These are phyloP conservation scores for Blastobotrys persicus DNA, from an alignment of 1,139 yeast genomes.

Conservation along the genomic window DNA sequence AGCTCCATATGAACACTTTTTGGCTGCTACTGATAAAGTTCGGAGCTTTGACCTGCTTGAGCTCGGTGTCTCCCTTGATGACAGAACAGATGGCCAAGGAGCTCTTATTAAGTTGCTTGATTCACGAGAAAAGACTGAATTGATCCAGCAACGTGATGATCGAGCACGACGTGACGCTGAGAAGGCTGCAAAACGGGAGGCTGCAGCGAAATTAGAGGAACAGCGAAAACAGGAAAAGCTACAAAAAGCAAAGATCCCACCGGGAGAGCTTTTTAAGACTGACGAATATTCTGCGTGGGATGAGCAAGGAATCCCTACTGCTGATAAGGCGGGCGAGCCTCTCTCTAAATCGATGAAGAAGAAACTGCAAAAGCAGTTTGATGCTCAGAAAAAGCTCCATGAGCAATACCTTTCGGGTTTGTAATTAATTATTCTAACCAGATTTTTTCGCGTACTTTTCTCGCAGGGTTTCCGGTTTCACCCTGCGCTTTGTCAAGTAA, in stretches of 20 bases:
- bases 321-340: constrained; percentile 76
- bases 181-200: constrained; percentile 45
- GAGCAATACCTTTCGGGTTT: constrained; percentile 10
- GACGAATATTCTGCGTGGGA: constrained; percentile 73
- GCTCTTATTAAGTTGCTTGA: constrained; percentile 81
- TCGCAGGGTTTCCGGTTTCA: no score
- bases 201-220: constrained; percentile 38
- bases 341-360: constrained; percentile 83
- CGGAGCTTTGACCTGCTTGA: constrained; percentile 65
- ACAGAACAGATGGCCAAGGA: constrained; percentile 69
- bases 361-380: constrained; percentile 74
- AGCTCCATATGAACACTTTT: constrained; percentile 52
- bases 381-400: constrained; percentile 77
- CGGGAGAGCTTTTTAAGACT: constrained; percentile 67
- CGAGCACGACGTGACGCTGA: constrained; percentile 54
- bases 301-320: constrained; percentile 76
- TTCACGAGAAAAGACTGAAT: constrained; percentile 63
- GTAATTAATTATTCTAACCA: neutral
- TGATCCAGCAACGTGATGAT: constrained; percentile 56
- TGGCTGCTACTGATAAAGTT: constrained; percentile 56
- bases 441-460: no score
- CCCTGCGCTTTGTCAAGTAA: no score
- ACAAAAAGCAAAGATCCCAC: constrained; percentile 68
- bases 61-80: constrained; percentile 83
- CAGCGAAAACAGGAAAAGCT: constrained; percentile 57